These are phyloP conservation scores for Brassica juncea DNA, from an alignment of 345 rosid species.

Conservation along the genomic window DNA sequence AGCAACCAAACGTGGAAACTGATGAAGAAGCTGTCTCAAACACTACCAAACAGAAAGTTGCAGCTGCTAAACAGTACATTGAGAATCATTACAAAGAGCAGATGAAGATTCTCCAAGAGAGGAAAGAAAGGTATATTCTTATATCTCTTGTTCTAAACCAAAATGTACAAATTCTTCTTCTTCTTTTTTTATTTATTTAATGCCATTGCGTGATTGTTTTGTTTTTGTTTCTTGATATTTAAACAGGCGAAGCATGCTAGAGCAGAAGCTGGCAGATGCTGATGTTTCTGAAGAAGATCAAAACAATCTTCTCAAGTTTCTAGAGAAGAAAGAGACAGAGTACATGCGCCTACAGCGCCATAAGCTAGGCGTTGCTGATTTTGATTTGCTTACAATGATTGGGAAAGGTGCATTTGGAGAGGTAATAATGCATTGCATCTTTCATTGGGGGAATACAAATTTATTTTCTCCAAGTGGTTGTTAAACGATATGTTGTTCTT, in stretches of 20 bases:
- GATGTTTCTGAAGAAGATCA: constrained; percentile 97
- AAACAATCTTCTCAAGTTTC: constrained; percentile 77
- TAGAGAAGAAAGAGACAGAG: constrained; percentile 95
- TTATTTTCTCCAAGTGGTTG: background rate
- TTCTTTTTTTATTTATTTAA: background rate
- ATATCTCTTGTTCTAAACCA: background rate
- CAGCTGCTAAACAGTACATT: constrained; percentile 80
- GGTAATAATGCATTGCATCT: constrained; percentile 43
- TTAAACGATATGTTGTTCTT: background rate
- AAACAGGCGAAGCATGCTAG: constrained; percentile 66
- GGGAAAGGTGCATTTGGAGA: constrained; percentile 92
- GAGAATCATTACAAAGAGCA: constrained; percentile 87
- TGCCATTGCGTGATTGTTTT: background rate
- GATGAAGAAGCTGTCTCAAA: constrained; percentile 58
- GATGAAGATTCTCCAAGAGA: constrained; percentile 82
- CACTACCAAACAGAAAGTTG: constrained; percentile 71
- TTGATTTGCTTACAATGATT: constrained; percentile 77
- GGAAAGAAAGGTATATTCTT: constrained; percentile 63
- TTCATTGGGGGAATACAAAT: background rate
- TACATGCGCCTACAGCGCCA: constrained; percentile 96
- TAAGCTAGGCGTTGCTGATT: constrained; percentile 94
- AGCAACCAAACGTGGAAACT: background rate
- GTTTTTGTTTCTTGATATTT: background rate
- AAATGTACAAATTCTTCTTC: background rate
- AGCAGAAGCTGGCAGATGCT: constrained; percentile 92